Evolutionary conservation across 2,329 filamentous ascomycete species (phyloP).

Genomic region (Monosporascus sp.): DNA sequence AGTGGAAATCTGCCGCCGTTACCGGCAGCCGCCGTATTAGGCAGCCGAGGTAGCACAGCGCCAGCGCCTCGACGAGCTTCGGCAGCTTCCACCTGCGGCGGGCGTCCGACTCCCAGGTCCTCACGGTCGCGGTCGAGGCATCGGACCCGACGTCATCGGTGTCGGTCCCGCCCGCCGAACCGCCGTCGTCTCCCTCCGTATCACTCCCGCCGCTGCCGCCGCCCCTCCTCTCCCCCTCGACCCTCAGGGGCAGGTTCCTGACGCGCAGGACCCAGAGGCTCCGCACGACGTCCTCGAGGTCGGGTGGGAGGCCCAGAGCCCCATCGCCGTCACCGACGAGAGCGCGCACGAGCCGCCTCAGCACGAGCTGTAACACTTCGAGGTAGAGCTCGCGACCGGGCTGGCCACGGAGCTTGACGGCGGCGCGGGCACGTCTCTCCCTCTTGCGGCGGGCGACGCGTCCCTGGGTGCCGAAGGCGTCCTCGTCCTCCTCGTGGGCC

Average conservation of each 20-base stretch:
- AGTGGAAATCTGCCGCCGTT: slow-evolving; percentile 65
- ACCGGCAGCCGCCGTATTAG: slow-evolving; percentile 71
- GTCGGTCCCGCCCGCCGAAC: slow-evolving; percentile 39
- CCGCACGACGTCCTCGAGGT: slow-evolving; percentile 73
- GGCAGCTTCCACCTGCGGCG: slow-evolving; percentile 54
- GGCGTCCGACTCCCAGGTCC: slow-evolving; percentile 38
- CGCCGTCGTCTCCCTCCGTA: slow-evolving; percentile 24
- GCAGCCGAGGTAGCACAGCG: slow-evolving; percentile 73
- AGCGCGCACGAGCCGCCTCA: slow-evolving; percentile 76
- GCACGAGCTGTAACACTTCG: slow-evolving; percentile 75
- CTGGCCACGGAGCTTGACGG: slow-evolving; percentile 56
- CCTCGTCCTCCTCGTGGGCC: slow-evolving; percentile 54
- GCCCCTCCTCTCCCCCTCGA: slow-evolving; percentile 29
- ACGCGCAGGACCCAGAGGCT: slow-evolving; percentile 80
- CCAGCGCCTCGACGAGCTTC: slow-evolving; percentile 67
- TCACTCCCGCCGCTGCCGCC: slow-evolving; percentile 16
- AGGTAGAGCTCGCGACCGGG: slow-evolving; percentile 74
- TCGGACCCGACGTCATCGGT: slow-evolving; percentile 15
- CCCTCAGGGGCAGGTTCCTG: slow-evolving; percentile 48
- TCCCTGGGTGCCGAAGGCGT: slow-evolving; percentile 61
- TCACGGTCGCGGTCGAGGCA: slow-evolving; percentile 23
- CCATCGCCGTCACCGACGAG: slow-evolving; percentile 41
- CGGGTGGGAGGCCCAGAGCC: slow-evolving; percentile 57
- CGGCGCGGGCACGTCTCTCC: slow-evolving; percentile 47
- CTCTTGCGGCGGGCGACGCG: slow-evolving; percentile 51